A percentile compares a stretch with the other conserved stretches of the same genome.
Evolutionary conservation across 2,329 filamentous ascomycete genomes (phyloP).

Genomic region (Zymoseptoria brevis): DNA sequence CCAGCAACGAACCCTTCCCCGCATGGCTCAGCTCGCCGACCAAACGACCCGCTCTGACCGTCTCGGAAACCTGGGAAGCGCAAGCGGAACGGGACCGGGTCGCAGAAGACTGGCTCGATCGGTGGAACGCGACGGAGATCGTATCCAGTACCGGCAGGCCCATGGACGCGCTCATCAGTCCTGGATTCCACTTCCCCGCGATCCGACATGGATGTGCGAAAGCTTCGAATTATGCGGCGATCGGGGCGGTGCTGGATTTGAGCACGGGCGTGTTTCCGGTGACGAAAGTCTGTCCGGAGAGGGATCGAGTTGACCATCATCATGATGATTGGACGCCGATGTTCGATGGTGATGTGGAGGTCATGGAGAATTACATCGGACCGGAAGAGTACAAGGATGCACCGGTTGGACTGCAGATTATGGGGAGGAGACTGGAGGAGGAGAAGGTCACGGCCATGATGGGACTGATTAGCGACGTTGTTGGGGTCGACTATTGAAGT

Average conservation of each 20-base stretch:
- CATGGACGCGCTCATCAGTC: slow-evolving; percentile 13
- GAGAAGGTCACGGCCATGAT: slow-evolving; percentile 43
- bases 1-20: background rate
- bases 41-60: slow-evolving; percentile 6
- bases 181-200: slow-evolving; percentile 10
- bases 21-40: slow-evolving; percentile 7
- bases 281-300: slow-evolving; percentile 13
- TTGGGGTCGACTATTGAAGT: background rate
- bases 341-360: slow-evolving; percentile 8
- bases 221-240: slow-evolving; percentile 6
- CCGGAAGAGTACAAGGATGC: slow-evolving; percentile 42
- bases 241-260: slow-evolving; percentile 10
- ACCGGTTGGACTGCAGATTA: slow-evolving; percentile 47
- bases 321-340: slow-evolving; percentile 1
- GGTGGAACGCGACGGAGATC: slow-evolving; percentile 7
- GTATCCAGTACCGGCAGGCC: slow-evolving; percentile 9
- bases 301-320: slow-evolving; percentile 2
- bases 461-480: slow-evolving; percentile 27
- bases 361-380: slow-evolving; percentile 5
- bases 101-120: slow-evolving; percentile 9
- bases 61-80: slow-evolving; percentile 11
- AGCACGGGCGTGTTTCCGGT: slow-evolving; percentile 13
- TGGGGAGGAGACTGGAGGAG: slow-evolving; percentile 47
- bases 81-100: slow-evolving; percentile 6
- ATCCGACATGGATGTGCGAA: slow-evolving; percentile 10